Evolutionary conservation across 2,329 filamentous ascomycete species (phyloP), one percentile per base, ranked within the genome.

Genomic region (Lasiodiplodia theobromae): DNA sequence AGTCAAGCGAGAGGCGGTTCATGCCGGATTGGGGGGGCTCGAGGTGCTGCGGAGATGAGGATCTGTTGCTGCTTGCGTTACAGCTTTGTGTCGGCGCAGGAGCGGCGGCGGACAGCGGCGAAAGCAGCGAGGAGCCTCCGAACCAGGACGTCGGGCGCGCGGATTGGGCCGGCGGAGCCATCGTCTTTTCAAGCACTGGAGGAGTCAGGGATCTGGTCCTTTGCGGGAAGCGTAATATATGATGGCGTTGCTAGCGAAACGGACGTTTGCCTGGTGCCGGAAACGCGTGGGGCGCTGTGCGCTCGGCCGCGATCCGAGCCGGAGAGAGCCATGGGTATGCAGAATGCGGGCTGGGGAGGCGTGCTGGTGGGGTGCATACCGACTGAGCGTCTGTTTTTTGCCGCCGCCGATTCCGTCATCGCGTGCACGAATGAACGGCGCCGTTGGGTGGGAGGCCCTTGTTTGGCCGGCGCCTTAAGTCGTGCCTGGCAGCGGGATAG

Each of bases 1-100:
- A 64, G 60, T 64, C 60, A 47, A 64, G 60, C 47, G 60, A 64
- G 11, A 64, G 60, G 60, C 60, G 60, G 60, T 64, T 64, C 44
- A 34, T 64, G 11, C 5, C 31, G 14, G 40, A 31, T 21, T 53
- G 37, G 44, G 60, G 60, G 5, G 28, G 60, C 14, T 64, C 60
- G 1, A 64, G 60, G 47, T 52, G 60, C 18, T 64, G 40, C 16
- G 47, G 47, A 16, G 23, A 21, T 5, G 23, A 21, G 11, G 44
- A 21, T 18, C 44, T 47, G 44, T 21, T 47, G 10, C 44, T 21
- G 44, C 10, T 52, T 31, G 16, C 52, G 40, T 12, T 10, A 21
- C 44, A 31, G 18, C 18, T n/a, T 60, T n/a, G 37, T 60, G 56
- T n/a, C 28, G 56, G 14, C n/a, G 38, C 37, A 11, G n/a, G 37